Evolutionary conservation across 2,329 filamentous ascomycete species (phyloP).

Genomic region (Ilyonectria mors-panacis): DNA sequence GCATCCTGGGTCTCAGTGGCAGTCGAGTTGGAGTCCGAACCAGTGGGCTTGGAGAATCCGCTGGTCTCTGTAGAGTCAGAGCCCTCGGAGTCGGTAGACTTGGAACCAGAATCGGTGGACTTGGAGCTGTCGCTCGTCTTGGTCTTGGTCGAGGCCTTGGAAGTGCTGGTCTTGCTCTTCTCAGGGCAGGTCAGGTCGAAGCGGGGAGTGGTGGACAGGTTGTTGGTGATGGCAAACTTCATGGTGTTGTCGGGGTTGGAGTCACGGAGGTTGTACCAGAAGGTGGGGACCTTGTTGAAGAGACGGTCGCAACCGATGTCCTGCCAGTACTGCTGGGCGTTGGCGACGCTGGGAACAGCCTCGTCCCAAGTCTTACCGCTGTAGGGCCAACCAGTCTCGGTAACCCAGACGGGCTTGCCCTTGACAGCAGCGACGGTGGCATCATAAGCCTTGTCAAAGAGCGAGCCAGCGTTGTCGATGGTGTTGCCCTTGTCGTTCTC

Average conservation of each 20-base stretch:
- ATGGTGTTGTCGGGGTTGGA: constrained; percentile 72
- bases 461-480: constrained; percentile 68
- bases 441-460: constrained; percentile 68
- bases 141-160: constrained; percentile 33
- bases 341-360: constrained; percentile 68
- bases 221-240: constrained; percentile 70
- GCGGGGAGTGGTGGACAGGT: constrained; percentile 65
- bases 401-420: constrained; percentile 72
- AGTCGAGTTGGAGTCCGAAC: constrained; percentile 1
- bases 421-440: constrained; percentile 61
- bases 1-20: neutral
- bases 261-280: constrained; percentile 75
- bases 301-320: constrained; percentile 72
- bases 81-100: constrained; percentile 25
- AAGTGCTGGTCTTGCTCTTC: constrained; percentile 28
- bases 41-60: constrained; percentile 29
- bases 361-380: constrained; percentile 67
- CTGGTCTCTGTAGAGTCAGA: constrained; percentile 31
- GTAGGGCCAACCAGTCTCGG: constrained; percentile 77
- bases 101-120: constrained; percentile 27
- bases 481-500: constrained; percentile 69
- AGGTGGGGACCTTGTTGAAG: constrained; percentile 69
- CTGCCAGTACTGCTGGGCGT: constrained; percentile 76
- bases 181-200: constrained; percentile 68
- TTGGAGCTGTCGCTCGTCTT: constrained; percentile 33